Evolutionary conservation across 768 basidiomycete species (phyloP), one percentile per base, ranked within the genome.

Genomic region (Auricularia heimuer): DNA sequence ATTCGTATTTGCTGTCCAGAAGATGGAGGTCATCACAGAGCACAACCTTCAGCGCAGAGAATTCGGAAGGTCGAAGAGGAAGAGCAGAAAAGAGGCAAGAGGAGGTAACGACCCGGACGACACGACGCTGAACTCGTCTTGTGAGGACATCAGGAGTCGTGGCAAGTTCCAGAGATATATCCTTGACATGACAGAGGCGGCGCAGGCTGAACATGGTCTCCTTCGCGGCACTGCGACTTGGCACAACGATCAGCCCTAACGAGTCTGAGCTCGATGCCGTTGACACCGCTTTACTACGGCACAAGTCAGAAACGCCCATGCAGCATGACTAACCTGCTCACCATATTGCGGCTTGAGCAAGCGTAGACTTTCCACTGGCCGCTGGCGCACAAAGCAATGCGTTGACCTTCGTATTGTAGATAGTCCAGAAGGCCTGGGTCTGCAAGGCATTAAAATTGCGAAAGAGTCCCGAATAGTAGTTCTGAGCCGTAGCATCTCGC

Each of bases 1-100:
- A 81, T 72, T 99, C 97, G 75, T 95, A 97, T 2, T 77, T 75
- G 18, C 85, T 76, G 72, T 93, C 86, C 64, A 99, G 79, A 36
- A 90, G 84, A 69, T 98, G 91, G 18, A 99, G 77, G 69, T 89
- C 87, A 67, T 98, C 94, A 66, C 89, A 88, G 3, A 98, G 71
- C 37, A 95, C 83, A 39, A 96, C 73, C 67, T 81, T 77, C 24
- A 94, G 79, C 54, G 78, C 78, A 11, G 64, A 60, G 37, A 70
- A 65, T 63, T 70, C 70, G 18, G 36, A 56, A 42, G 29, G 68
- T 69, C 11, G 72, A 69, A 61, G 61, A 69, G 8, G 71, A 76
- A 44, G 87, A 67, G 65, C 62, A 7, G 78, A 76, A 39, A 73
- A 64, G 14, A 89, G 77, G 11, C 90, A 77, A 60, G 80, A 75